Conservation (phyloP, 2,329 filamentous ascomycete genomes). For the Xenosphaeropsis pyriputrescens region DNA sequence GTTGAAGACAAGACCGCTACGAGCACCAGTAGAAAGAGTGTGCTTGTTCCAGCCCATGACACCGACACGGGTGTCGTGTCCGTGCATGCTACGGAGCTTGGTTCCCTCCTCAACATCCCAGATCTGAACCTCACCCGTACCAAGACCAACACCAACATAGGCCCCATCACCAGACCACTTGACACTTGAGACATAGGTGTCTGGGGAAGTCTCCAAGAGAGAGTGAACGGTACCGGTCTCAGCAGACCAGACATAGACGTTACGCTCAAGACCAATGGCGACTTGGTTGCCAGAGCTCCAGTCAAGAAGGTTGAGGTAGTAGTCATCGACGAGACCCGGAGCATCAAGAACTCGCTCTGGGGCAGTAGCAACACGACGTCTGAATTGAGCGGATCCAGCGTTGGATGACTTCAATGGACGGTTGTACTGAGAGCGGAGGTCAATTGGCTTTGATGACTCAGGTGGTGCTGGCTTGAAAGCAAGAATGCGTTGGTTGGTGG, state of each 20-base stretch:
- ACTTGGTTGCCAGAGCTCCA: constrained; percentile 98
- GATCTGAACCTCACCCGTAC: constrained; percentile 94
- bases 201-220: constrained; percentile 71
- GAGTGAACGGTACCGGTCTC: constrained; percentile 82
- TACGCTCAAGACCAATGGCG: constrained; percentile 91
- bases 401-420: constrained; percentile 72
- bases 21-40: constrained; percentile 83
- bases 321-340: constrained; percentile 91
- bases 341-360: constrained; percentile 95
- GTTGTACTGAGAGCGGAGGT: constrained; percentile 96
- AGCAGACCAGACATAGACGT: constrained; percentile 96
- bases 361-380: constrained; percentile 82
- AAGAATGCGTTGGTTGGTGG: constrained; percentile 85
- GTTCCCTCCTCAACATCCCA: constrained; percentile 93
- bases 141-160: constrained; percentile 89
- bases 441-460: constrained; percentile 95
- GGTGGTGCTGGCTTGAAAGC: constrained; percentile 98
- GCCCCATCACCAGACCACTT: constrained; percentile 98
- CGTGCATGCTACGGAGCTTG: constrained; percentile 97
- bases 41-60: constrained; percentile 99
- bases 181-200: constrained; percentile 95
- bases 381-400: constrained; percentile 67
- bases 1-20: constrained; percentile 92
- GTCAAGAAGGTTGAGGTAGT: constrained; percentile 96
- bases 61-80: constrained; percentile 89